A percentile compares a stretch with the other conserved stretches of the same genome.
Conservation (phyloP, 2,329 filamentous ascomycete genomes). For the Dothideomycetes sp. region DNA sequence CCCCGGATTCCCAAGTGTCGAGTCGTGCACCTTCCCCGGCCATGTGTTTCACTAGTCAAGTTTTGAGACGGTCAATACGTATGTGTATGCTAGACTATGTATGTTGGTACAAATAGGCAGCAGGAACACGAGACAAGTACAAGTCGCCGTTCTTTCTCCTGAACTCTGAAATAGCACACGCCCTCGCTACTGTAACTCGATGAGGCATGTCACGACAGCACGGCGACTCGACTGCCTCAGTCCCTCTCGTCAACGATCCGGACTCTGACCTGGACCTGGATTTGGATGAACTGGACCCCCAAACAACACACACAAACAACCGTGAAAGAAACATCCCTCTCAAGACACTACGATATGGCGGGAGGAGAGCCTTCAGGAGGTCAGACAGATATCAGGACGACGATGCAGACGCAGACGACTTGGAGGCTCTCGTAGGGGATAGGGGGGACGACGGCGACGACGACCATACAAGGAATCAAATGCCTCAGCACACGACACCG, state of each 20-base stretch:
- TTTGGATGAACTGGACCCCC: conserved; percentile 68
- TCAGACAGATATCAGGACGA: conserved; percentile 31
- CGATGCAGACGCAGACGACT: conserved; percentile 55
- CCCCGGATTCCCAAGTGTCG: neutral
- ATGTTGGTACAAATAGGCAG: too few species aligned
- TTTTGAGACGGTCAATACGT: too few species aligned
- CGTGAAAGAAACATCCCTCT: conserved; percentile 55
- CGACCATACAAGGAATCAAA: too few species aligned
- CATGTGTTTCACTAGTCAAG: neutral
- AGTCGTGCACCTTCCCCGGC: conserved; percentile 1
- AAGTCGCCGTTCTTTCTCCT: neutral
- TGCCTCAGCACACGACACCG: neutral
- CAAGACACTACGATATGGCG: conserved; percentile 48
- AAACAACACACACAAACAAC: conserved; percentile 25
- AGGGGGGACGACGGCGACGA: conserved; percentile 36
- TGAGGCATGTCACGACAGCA: conserved; percentile 39
- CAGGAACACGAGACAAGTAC: neutral
- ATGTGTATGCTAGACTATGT: too few species aligned
- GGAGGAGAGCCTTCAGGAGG: conserved; percentile 25
- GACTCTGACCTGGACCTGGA: conserved; percentile 69
- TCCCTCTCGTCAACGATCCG: conserved; percentile 17
- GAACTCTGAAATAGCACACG: neutral
- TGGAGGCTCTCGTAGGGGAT: conserved; percentile 53
- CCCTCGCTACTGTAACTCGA: conserved; percentile 11
- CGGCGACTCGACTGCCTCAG: conserved; percentile 36